Conservation (phyloP, 2,329 filamentous ascomycete species). For the Alternaria brassicicola region DNA sequence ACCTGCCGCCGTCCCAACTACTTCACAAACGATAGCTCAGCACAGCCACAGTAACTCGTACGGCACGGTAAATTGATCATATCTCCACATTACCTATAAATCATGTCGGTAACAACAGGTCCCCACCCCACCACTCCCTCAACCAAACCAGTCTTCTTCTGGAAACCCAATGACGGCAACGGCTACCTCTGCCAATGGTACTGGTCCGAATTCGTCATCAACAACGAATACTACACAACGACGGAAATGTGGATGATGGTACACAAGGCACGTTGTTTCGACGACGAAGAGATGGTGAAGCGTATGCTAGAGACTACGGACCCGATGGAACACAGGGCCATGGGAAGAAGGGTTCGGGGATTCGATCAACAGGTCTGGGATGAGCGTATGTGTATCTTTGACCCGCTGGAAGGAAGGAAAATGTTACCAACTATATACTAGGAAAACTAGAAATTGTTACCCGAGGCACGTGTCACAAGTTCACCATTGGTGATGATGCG, state of each 20-base stretch:
- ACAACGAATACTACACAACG: constrained; percentile 44
- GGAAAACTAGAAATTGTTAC: not conserved
- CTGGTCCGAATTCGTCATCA: constrained; percentile 52
- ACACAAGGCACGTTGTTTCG: constrained; percentile 44
- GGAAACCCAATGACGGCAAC: constrained; percentile 35
- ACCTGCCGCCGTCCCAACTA: too few relatives aligned
- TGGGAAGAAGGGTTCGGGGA: not conserved
- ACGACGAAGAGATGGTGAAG: not conserved
- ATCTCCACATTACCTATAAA: not conserved
- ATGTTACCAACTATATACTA: not conserved
- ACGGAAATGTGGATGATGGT: constrained; percentile 59
- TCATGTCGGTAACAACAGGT: not conserved
- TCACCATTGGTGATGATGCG: not conserved
- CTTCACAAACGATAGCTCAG: too few relatives aligned
- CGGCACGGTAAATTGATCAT: not conserved
- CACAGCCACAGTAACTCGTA: not conserved
- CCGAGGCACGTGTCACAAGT: not conserved
- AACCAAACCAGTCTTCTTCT: constrained; percentile 35
- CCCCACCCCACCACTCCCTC: not conserved
- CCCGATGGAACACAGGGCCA: not conserved
- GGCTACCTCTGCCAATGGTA: constrained; percentile 71
- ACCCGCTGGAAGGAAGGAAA: not conserved
- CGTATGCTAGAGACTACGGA: not conserved
- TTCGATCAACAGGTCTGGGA: not conserved
- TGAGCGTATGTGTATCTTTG: not conserved